phyloP scores from a whole-genome alignment of 1,139 yeast species.

The Kluyveromyces marxianus region DNA sequence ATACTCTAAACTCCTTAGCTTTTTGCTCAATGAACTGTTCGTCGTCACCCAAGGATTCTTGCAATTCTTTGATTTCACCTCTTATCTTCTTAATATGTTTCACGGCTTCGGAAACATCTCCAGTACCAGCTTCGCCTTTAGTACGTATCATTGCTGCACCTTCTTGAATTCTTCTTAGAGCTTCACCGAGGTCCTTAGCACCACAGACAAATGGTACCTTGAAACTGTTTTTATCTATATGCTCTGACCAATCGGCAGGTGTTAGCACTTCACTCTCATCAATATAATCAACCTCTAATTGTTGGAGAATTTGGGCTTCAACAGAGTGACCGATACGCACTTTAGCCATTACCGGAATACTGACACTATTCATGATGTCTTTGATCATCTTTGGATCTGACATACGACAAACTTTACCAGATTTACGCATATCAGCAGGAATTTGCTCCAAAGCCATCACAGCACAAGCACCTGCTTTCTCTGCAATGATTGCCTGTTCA shows the following conservation, averaged over 20 bases:
- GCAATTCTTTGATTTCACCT: conserved; percentile 38
- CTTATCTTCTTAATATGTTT: conserved; percentile 60
- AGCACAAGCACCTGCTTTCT: conserved; percentile 82
- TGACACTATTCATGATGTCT: conserved; percentile 59
- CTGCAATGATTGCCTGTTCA: conserved; percentile 63
- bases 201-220: conserved; percentile 84
- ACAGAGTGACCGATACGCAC: conserved; percentile 80
- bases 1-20: conserved; percentile 58
- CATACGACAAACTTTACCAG: conserved; percentile 84
- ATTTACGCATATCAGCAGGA: conserved; percentile 80
- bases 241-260: conserved; percentile 67
- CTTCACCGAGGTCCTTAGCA: conserved; percentile 78
- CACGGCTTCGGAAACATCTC: conserved; percentile 83
- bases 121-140: conserved; percentile 88
- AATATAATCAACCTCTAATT: conserved; percentile 68
- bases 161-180: conserved; percentile 70
- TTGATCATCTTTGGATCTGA: conserved; percentile 77
- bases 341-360: conserved; percentile 83
- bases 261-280: conserved; percentile 83
- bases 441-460: conserved; percentile 86
- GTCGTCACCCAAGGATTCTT: conserved; percentile 39
- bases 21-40: conserved; percentile 38
- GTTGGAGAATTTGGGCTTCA: conserved; percentile 75
- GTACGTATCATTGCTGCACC: conserved; percentile 89
- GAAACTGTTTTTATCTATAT: conserved; percentile 55